These are phyloP conservation scores for Noccaea caerulescens DNA, from an alignment of 345 rosid genomes.

Conservation along the genomic window DNA sequence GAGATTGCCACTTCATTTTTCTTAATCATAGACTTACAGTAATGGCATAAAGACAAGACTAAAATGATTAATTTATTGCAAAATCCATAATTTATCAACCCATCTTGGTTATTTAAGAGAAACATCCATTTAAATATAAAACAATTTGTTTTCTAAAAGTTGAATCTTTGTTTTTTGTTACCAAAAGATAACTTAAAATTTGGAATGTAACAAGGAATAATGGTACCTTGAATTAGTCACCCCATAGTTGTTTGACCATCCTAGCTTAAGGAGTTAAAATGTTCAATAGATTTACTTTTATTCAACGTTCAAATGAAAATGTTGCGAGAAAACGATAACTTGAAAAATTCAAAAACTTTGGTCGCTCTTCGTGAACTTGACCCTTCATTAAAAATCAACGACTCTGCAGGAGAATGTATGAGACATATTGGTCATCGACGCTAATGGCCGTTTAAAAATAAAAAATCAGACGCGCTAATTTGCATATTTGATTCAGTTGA, in stretches of 20 bases:
- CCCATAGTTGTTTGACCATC: slow-evolving; percentile 23
- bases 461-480: background rate
- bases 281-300: background rate
- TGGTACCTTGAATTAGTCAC: slow-evolving; percentile 6
- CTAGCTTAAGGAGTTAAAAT: slow-evolving; percentile 3
- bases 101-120: background rate
- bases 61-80: background rate
- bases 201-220: background rate
- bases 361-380: slow-evolving; percentile 42
- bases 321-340: background rate
- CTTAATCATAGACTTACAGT: slow-evolving; percentile 23
- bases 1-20: slow-evolving; percentile 28
- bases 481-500: slow-evolving; percentile 9
- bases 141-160: too few species aligned
- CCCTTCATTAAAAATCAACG: background rate
- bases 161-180: background rate
- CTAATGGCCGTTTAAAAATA: background rate
- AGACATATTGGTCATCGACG: slow-evolving; percentile 18
- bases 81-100: background rate
- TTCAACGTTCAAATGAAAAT: slow-evolving; percentile 8
- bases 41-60: slow-evolving; percentile 26
- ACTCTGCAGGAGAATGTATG: background rate
- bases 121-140: background rate
- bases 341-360: slow-evolving; percentile 4
- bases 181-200: background rate